phyloP scores from a whole-genome alignment of 148 eudicot species.

The Oxyria digyna region DNA sequence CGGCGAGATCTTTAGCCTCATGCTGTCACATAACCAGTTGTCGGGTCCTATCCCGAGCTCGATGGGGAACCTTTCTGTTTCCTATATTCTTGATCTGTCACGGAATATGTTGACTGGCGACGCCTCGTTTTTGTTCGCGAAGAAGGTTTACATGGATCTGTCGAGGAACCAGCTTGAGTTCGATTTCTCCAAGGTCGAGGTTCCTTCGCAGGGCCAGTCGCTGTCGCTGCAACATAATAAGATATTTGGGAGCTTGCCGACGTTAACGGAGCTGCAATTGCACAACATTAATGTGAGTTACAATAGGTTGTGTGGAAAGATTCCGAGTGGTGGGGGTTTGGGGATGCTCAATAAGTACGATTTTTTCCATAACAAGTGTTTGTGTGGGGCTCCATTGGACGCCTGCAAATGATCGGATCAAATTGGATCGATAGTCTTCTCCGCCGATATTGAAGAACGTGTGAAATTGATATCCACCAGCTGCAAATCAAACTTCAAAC shows the following conservation, averaged over 20 bases:
- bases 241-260: constrained; percentile 30
- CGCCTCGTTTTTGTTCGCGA: constrained; percentile 32
- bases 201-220: not conserved
- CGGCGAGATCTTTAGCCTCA: not conserved
- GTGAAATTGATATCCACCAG: no score
- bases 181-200: constrained; percentile 18
- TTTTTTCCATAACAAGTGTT: constrained; percentile 12
- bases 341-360: constrained; percentile 8
- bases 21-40: constrained; percentile 21
- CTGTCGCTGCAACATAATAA: constrained; percentile 27
- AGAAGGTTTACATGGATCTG: constrained; percentile 8
- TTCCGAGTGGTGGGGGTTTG: constrained; percentile 19
- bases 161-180: constrained; percentile 24
- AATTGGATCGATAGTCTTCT: no score
- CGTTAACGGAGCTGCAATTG: constrained; percentile 9
- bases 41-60: constrained; percentile 25
- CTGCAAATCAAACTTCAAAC: no score
- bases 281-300: constrained; percentile 27
- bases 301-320: constrained; percentile 35
- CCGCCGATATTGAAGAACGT: no score
- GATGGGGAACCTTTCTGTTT: constrained; percentile 9
- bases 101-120: constrained; percentile 30
- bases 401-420: constrained; percentile 1
- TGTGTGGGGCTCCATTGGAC: constrained; percentile 9
- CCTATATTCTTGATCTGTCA: constrained; percentile 7